Base-by-base conservation (phyloP, 371 early-diverging fungal genomes). In the Lichtheimia corymbifera region DNA sequence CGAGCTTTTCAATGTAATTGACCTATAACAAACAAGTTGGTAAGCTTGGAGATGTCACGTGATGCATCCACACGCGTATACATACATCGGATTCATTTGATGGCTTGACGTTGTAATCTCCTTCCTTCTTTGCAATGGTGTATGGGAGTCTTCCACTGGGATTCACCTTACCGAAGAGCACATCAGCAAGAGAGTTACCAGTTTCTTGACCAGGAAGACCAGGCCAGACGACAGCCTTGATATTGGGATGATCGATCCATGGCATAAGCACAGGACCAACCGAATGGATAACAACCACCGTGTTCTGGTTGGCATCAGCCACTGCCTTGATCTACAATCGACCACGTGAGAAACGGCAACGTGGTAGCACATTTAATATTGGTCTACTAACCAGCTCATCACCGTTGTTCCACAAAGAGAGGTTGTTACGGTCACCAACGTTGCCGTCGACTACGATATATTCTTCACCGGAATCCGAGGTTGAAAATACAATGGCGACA, bases 331-430 rank as follows among this genome's bases (percentile, higher is more conserved):
- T 82, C 83, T 76, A 59, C 41, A 30, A 11, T 7, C 1, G 14
- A 24, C 5, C 17, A 18, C 7, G 7, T 22, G 13, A n/a, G 17
- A 27, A 25, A n/a, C 7, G 35, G 20, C 47, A 22, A 47, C 15
- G 15, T 5, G 24, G 24, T 17, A 3, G 24, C 12, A 40, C 25
- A 20, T 25, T n/a, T 13, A 15, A 17, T 55, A 12, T 18, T 1
- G 4, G 20, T 14, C 42, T 11, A 40, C 49, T 58, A 62, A 83
- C 83, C 70, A 88, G 63, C 27, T 71, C 72, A 61, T 89, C 82
- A 47, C 85, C 87, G 42, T 79, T 74, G 67, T 84, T 59, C 86
- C 85, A 85, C 24, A 89, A 65, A 13, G 70, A 71, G 61, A 89
- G 57, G 35, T 86, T 75, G 24, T 79, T 76, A 4, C 89, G 76